phyloP scores from a whole-genome alignment of 192 early-diverging fungal genomes.

The Backusella parvicylindrica region DNA sequence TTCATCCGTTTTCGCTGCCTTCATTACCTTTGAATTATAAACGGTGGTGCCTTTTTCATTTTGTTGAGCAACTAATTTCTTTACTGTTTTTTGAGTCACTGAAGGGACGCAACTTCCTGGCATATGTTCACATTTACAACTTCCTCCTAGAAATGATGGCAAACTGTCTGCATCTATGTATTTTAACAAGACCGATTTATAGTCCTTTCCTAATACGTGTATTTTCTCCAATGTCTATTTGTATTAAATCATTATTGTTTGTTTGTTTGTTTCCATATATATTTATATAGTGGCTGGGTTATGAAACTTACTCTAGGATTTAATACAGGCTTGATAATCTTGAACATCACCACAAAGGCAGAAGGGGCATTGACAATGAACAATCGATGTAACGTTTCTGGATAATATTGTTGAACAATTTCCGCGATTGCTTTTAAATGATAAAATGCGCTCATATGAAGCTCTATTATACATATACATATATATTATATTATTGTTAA shows the following conservation, averaged over 20 bases:
- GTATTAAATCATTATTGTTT: neutral
- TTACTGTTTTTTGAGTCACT: neutral
- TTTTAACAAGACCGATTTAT: conserved; percentile 50
- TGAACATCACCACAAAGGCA: conserved; percentile 78
- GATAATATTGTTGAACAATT: conserved; percentile 90
- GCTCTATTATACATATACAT: conserved; percentile 23
- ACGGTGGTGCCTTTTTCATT: conserved; percentile 3
- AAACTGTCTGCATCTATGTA: conserved; percentile 64
- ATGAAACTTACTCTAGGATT: conserved; percentile 54
- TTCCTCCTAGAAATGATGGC: conserved; percentile 65
- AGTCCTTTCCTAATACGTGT: conserved; percentile 62
- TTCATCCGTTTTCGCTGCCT: neutral
- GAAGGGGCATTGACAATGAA: conserved; percentile 91
- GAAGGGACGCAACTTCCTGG: conserved; percentile 52
- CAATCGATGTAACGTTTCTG: conserved; percentile 85
- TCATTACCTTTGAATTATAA: conserved; percentile 13
- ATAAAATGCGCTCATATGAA: conserved; percentile 58
- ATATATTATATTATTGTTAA: neutral
- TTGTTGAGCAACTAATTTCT: neutral
- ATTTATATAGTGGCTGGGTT: neutral
- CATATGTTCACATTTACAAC: conserved; percentile 69
- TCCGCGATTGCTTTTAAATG: conserved; percentile 68
- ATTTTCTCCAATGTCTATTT: conserved; percentile 53
- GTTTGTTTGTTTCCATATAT: neutral
- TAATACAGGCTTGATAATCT: conserved; percentile 66